Percentiles rank a stretch among this genome's conserved stretches.
These are phyloP conservation scores for Pseudocercospora crystallina DNA, from an alignment of 2,329 filamentous ascomycete species.

Conservation along the genomic window DNA sequence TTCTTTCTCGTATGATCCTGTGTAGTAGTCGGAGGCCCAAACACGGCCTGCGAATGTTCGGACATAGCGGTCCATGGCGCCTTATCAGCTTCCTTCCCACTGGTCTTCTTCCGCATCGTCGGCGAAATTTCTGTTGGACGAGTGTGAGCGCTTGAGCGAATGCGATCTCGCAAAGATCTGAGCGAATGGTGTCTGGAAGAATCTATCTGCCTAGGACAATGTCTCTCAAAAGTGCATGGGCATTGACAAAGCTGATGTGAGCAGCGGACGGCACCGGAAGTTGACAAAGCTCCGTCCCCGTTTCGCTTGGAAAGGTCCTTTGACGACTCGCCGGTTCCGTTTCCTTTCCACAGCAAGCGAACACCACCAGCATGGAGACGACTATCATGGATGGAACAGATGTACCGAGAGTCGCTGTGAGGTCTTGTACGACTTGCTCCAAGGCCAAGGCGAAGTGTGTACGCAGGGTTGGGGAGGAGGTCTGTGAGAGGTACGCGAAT, in stretches of 20 bases:
- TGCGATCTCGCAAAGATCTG: no score
- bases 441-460: constrained; percentile 39
- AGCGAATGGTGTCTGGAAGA: no score
- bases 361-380: neutral
- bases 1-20: neutral
- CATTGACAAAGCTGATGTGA: no score
- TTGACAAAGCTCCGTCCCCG: no score
- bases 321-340: neutral
- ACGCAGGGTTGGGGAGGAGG: constrained; percentile 19
- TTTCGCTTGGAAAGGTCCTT: no score
- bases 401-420: constrained; percentile 5
- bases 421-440: constrained; percentile 32
- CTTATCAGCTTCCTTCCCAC: no score
- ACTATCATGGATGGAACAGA: no score
- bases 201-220: no score
- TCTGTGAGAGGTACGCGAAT: constrained; percentile 29
- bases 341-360: neutral
- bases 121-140: no score
- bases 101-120: neutral
- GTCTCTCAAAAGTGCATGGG: no score
- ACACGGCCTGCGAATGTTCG: neutral
- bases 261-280: no score
- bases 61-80: constrained; percentile 1
- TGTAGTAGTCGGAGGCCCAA: neutral
- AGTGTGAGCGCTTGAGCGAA: no score